Percentiles rank a stretch among this genome's conserved stretches.
These are phyloP conservation scores for Rhododendron molle DNA, from an alignment of 148 eudicot species.

Conservation along the genomic window DNA sequence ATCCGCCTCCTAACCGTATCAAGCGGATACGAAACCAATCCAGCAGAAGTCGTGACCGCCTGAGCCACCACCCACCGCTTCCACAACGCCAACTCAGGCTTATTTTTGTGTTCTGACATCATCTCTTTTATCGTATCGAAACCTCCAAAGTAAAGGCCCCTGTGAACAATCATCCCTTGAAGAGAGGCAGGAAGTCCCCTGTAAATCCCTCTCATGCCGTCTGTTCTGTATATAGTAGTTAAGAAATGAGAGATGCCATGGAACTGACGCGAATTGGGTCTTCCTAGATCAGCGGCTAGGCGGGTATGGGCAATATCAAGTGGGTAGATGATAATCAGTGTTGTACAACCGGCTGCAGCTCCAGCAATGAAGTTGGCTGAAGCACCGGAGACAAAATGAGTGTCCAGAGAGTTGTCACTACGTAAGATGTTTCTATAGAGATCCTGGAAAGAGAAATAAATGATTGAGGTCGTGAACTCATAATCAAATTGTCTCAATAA, in stretches of 20 bases:
- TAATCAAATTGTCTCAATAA: not conserved
- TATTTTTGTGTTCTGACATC: constrained; percentile 42
- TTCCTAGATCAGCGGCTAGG: constrained; percentile 83
- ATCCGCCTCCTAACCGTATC: constrained; percentile 92
- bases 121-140: constrained; percentile 85
- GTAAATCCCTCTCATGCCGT: constrained; percentile 78
- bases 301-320: constrained; percentile 99
- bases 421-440: constrained; percentile 66
- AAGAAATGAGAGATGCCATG: constrained; percentile 76
- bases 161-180: constrained; percentile 89
- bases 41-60: constrained; percentile 86
- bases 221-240: constrained; percentile 39
- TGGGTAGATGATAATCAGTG: constrained; percentile 77
- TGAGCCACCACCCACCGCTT: constrained; percentile 93
- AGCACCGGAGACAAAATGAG: constrained; percentile 57
- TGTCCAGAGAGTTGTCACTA: constrained; percentile 38
- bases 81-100: constrained; percentile 65
- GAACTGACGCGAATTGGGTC: constrained; percentile 64
- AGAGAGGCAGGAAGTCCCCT: constrained; percentile 92
- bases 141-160: constrained; percentile 91
- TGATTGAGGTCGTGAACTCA: constrained; percentile 8
- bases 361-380: constrained; percentile 92
- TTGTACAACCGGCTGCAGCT: constrained; percentile 87
- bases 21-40: constrained; percentile 77
- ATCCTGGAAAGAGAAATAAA: constrained; percentile 44